Percentiles rank a stretch among this genome's conserved stretches.
phyloP scores from a whole-genome alignment of 176 grass and related monocot genomes.

The Oryza meyeriana region DNA sequence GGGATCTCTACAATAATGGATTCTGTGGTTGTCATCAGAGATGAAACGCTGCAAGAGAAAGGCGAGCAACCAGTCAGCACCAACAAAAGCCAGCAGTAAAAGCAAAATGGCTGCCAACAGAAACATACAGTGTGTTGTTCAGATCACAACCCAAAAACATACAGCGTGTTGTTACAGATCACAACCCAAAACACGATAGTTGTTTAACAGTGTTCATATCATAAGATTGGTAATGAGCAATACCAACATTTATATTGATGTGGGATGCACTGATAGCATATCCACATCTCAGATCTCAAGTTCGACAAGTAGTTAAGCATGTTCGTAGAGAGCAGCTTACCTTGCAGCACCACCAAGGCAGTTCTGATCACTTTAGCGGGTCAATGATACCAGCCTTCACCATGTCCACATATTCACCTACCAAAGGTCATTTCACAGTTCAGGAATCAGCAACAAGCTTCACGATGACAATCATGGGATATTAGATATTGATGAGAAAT shows the following conservation, averaged over 20 bases:
- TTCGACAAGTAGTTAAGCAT: background rate
- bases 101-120: background rate
- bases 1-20: constrained; percentile 83
- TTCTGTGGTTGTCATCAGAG: constrained; percentile 94
- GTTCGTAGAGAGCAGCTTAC: constrained; percentile 24
- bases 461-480: background rate
- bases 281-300: background rate
- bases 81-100: background rate
- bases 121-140: background rate
- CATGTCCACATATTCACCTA: constrained; percentile 97
- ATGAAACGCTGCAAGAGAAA: constrained; percentile 65
- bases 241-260: background rate
- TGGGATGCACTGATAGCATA: background rate
- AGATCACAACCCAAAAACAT: background rate
- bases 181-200: no score
- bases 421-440: background rate
- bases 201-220: no score
- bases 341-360: constrained; percentile 95
- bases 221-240: no score
- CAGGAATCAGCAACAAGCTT: background rate
- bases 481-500: background rate
- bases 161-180: no score
- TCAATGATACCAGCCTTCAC: constrained; percentile 97
- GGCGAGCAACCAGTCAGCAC: background rate
- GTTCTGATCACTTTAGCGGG: constrained; percentile 95